These are phyloP conservation scores for Gentiana macrophylla DNA, from an alignment of 257 asterid genomes.

Conservation along the genomic window DNA sequence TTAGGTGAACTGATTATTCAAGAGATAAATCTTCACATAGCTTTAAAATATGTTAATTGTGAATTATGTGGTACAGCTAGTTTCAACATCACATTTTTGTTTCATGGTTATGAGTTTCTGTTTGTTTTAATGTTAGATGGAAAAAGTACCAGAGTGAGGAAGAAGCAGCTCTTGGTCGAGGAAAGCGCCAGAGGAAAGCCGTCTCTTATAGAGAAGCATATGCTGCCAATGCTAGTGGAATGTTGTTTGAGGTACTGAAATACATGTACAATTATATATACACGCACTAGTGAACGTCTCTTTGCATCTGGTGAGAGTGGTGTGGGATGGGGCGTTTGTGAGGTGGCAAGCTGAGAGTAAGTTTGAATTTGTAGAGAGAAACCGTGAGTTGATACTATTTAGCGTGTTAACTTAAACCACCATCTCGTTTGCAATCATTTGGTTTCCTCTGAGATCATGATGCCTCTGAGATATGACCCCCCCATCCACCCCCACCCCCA, in stretches of 20 bases:
- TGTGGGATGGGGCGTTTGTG: no score
- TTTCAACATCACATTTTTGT: no score
- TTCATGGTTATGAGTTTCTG: no score
- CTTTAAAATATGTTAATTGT: background rate
- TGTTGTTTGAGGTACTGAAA: constrained; percentile 45
- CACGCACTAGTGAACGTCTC: background rate
- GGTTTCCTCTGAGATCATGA: no score
- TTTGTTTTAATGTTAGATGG: constrained; percentile 52
- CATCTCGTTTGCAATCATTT: no score
- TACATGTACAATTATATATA: background rate
- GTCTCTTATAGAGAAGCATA: constrained; percentile 89
- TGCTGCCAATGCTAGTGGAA: constrained; percentile 51
- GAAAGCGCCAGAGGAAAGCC: constrained; percentile 91
- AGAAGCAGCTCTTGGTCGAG: constrained; percentile 98
- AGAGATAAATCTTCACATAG: background rate
- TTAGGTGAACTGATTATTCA: background rate
- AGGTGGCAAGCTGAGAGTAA: no score
- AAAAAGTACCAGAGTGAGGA: constrained; percentile 79
- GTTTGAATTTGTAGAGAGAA: background rate
- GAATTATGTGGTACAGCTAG: no score
- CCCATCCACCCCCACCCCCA: no score
- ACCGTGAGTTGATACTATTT: background rate
- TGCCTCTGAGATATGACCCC: no score
- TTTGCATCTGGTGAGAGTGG: background rate
- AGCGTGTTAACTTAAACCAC: no score